Base-by-base conservation (phyloP, 768 basidiomycete species). In the Coprinellus micaceus region DNA sequence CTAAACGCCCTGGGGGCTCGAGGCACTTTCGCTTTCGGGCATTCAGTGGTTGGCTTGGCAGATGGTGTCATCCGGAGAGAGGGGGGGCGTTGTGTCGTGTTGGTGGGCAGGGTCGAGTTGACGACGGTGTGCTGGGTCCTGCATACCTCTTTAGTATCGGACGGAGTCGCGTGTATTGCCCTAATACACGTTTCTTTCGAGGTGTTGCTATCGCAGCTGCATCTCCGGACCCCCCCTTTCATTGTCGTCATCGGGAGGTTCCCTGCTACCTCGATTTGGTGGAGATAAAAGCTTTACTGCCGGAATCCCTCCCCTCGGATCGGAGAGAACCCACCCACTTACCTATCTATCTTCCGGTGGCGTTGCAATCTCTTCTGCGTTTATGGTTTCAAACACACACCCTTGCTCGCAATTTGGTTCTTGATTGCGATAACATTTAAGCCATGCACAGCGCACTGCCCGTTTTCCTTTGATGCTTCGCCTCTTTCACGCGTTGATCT, bases 141-240 rank as follows among this genome's bases (percentile, higher is more conserved):
- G 1, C 19, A 46, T 46, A 21, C 44, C 44, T 46, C 44, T 19
- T 46, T 46, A 22, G 3, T 19, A 4, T 17, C 22, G n/a, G 17
- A 21, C 6, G 22, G 40, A 41, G 15, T 49, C 54, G 46, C 54
- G 54, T 48, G 54, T 50, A 49, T 50, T 28, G 36, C 46, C 12
- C 36, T 24, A 46, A 19, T 37, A 41, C 54, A 56, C 54, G 54
- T 56, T 56, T 22, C 44, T 47, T 37, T 25, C 54, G 54, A 45
- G 25, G 47, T 45, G 46, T 55, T 56, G 54, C 54, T 56, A 56
- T 56, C 54, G 29, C 30, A 6, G 25, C 47, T 9, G 25, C 30
- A 56, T 56, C 54, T 56, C 54, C 54, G 54, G 47, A 50, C n/a
- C n/a, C n/a, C n/a, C 21, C 44, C 44, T 46, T 46, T 46, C 17